A percentile compares a stretch with the other conserved stretches of the same genome.
Conservation (phyloP, 768 basidiomycete species). For the Amanita rubescens region DNA sequence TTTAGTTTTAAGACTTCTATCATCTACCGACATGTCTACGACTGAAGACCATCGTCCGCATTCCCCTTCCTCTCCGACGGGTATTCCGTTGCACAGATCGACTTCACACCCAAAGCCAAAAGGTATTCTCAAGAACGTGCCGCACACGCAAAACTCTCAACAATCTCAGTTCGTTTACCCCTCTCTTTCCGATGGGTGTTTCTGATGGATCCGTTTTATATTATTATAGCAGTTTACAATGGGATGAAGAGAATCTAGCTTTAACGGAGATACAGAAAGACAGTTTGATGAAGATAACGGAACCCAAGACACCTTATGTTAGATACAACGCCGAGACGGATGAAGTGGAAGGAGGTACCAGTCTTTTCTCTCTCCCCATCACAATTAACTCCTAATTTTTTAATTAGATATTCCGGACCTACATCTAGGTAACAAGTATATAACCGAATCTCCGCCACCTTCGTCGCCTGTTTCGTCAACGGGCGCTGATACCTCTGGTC, state of each 20-base stretch:
- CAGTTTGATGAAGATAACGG: slow-evolving; percentile 96
- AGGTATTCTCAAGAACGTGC: slow-evolving; percentile 84
- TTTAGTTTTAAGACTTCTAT: too few species aligned
- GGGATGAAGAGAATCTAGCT: slow-evolving; percentile 94
- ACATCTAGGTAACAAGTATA: slow-evolving; percentile 38
- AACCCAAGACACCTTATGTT: slow-evolving; percentile 96
- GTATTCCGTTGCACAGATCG: slow-evolving; percentile 59
- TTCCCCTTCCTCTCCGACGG: slow-evolving; percentile 38
- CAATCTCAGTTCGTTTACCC: slow-evolving; percentile 48
- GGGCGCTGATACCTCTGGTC: slow-evolving; percentile 53
- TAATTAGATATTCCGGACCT: slow-evolving; percentile 75
- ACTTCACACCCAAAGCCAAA: slow-evolving; percentile 70
- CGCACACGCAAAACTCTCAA: slow-evolving; percentile 33
- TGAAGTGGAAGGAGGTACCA: slow-evolving; percentile 71
- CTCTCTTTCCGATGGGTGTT: too few species aligned
- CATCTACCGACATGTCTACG: slow-evolving; percentile 12
- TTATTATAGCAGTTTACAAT: slow-evolving; percentile 69
- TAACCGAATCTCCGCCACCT: slow-evolving; percentile 20
- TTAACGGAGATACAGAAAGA: slow-evolving; percentile 92
- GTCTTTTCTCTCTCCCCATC: not conserved
- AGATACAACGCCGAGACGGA: slow-evolving; percentile 86
- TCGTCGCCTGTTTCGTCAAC: slow-evolving; percentile 44
- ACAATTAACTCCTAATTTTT: not conserved
- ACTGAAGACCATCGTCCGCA: slow-evolving; percentile 34
- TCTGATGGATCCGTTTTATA: too few species aligned